Conservation (phyloP, 768 basidiomycete genomes). For the Kwoniella mangroviensis region DNA sequence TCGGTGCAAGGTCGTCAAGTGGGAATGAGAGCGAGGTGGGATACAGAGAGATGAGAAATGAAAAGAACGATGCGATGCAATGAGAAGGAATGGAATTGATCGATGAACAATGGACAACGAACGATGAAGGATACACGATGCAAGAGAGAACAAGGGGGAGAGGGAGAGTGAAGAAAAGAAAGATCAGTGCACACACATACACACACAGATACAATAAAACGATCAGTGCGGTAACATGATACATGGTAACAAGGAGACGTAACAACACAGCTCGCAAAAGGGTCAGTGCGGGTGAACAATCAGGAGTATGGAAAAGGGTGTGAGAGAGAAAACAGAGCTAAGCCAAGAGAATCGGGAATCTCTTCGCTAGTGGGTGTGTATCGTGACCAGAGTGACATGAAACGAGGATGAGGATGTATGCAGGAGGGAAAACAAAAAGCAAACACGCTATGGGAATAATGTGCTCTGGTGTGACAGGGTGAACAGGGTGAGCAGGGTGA, state of each 20-base stretch:
- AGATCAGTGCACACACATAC: background rate
- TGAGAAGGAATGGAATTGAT: background rate
- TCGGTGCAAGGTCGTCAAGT: background rate
- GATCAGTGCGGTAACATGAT: background rate
- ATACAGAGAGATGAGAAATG: constrained; percentile 4
- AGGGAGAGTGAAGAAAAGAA: background rate
- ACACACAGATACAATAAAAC: background rate
- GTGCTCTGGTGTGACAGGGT: no score
- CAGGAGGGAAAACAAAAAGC: no score
- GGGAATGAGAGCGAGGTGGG: background rate
- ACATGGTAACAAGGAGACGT: background rate
- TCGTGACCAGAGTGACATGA: background rate
- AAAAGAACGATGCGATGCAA: background rate
- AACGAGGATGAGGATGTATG: background rate
- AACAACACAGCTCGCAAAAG: background rate
- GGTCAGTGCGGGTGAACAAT: background rate
- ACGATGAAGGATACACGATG: background rate
- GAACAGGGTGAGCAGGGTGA: no score
- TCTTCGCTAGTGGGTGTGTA: background rate
- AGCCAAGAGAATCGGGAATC: background rate
- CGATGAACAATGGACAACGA: background rate
- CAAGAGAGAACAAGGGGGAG: background rate
- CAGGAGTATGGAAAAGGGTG: background rate
- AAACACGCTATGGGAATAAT: no score
- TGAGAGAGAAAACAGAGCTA: background rate